phyloP scores from a whole-genome alignment of 1,284 basidiomycete species.

The Takashimella koratensis region DNA sequence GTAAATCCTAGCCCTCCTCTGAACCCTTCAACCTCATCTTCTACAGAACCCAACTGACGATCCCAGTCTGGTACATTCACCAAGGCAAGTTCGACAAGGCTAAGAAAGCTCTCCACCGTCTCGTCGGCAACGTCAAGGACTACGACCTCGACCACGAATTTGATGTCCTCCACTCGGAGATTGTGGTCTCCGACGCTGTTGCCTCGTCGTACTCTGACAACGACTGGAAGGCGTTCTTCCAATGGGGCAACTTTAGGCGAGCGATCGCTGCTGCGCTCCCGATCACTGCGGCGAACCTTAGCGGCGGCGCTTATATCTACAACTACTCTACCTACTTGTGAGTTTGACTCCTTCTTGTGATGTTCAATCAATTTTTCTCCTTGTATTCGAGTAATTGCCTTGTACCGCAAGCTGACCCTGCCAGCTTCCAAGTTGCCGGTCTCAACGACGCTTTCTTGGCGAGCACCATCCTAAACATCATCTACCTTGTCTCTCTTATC shows the following conservation, averaged over 20 bases:
- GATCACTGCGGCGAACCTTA: constrained; percentile 10
- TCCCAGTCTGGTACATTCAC: background rate
- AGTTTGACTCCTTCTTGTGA: too few species aligned
- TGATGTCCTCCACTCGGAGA: constrained; percentile 8
- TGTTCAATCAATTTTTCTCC: too few species aligned
- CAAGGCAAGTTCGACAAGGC: constrained; percentile 14
- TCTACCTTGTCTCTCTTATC: constrained; percentile 38
- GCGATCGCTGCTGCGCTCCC: constrained; percentile 11
- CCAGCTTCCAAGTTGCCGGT: constrained; percentile 16
- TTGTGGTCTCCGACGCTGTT: background rate
- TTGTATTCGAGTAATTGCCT: too few species aligned
- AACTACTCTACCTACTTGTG: constrained; percentile 15
- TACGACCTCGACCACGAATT: constrained; percentile 19
- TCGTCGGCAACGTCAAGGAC: constrained; percentile 13
- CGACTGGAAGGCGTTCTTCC: constrained; percentile 7
- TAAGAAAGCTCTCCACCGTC: constrained; percentile 7
- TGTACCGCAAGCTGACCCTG: background rate
- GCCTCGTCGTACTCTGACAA: background rate
- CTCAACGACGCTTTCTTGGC: background rate
- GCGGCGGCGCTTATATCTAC: constrained; percentile 16
- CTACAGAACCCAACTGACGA: too few species aligned
- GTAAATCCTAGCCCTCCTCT: background rate
- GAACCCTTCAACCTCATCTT: too few species aligned
- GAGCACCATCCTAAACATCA: constrained; percentile 14
- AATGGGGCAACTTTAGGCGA: constrained; percentile 14